These are phyloP conservation scores for Oryza meridionalis DNA, from an alignment of 176 grass and related monocot species.

Conservation along the genomic window DNA sequence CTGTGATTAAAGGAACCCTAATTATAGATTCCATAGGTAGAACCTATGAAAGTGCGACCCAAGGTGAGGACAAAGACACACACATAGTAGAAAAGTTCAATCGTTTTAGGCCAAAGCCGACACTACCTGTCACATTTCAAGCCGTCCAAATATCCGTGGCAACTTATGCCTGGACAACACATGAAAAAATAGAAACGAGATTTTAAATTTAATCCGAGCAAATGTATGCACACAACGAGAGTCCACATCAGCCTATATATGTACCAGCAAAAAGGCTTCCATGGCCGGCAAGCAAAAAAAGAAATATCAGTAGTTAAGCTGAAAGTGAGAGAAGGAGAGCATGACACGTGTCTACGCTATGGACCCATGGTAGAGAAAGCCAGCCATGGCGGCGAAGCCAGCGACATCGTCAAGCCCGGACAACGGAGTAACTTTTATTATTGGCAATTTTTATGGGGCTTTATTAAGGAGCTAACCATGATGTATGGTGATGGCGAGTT, in stretches of 20 bases:
- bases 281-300: neutral
- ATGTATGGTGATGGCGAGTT: too few species aligned
- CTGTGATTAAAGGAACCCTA: too few species aligned
- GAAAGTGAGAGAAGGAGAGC: neutral
- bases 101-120: neutral
- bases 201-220: neutral
- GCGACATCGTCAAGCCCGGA: neutral
- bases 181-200: neutral
- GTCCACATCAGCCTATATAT: neutral
- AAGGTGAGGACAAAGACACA: conserved; percentile 15
- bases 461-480: neutral
- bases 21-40: conserved; percentile 20
- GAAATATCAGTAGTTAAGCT: neutral
- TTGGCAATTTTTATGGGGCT: neutral
- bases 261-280: neutral
- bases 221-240: neutral
- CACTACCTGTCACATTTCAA: conserved; percentile 26
- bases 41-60: neutral
- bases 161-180: neutral
- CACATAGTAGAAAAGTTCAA: neutral
- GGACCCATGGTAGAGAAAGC: neutral
- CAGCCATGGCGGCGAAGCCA: neutral
- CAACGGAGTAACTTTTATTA: neutral
- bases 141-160: conserved; percentile 38
- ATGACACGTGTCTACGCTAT: neutral